Evolutionary conservation across 2,329 filamentous ascomycete genomes (phyloP).

Genomic region (Neofusicoccum laricinum): DNA sequence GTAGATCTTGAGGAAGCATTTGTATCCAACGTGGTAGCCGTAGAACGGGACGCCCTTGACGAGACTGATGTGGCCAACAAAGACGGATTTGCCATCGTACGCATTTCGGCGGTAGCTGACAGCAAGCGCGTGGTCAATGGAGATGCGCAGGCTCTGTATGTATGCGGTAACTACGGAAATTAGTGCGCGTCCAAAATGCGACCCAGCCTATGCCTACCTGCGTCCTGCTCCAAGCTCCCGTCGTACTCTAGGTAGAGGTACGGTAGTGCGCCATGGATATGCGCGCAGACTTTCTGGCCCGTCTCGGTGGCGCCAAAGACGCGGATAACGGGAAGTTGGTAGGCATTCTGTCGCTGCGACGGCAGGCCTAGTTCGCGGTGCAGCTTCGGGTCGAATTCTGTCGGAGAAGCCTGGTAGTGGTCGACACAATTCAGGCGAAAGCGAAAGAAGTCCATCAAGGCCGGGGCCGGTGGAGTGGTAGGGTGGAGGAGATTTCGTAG

Average conservation of each 20-base stretch:
- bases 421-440: slow-evolving; percentile 95
- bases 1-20: slow-evolving; percentile 90
- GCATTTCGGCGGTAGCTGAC: slow-evolving; percentile 78
- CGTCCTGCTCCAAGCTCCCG: slow-evolving; percentile 63
- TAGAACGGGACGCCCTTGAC: slow-evolving; percentile 96
- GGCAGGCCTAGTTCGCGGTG: slow-evolving; percentile 58
- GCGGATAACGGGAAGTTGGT: slow-evolving; percentile 80
- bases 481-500: neutral
- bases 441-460: slow-evolving; percentile 71
- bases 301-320: slow-evolving; percentile 92
- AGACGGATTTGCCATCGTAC: slow-evolving; percentile 65
- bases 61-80: slow-evolving; percentile 85
- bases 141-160: slow-evolving; percentile 74
- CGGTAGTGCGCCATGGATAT: slow-evolving; percentile 92
- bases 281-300: slow-evolving; percentile 92
- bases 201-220: slow-evolving; percentile 53
- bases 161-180: slow-evolving; percentile 64
- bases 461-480: neutral
- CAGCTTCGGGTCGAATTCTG: slow-evolving; percentile 76
- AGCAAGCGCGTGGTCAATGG: slow-evolving; percentile 86
- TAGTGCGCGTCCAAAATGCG: slow-evolving; percentile 20
- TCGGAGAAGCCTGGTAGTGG: slow-evolving; percentile 80
- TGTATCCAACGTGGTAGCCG: slow-evolving; percentile 90
- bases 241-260: slow-evolving; percentile 91
- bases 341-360: slow-evolving; percentile 59